A percentile compares a stretch with the other conserved stretches of the same genome.
Evolutionary conservation across 2,329 filamentous ascomycete species (phyloP).

Genomic region (Amesomyces nigricolor): DNA sequence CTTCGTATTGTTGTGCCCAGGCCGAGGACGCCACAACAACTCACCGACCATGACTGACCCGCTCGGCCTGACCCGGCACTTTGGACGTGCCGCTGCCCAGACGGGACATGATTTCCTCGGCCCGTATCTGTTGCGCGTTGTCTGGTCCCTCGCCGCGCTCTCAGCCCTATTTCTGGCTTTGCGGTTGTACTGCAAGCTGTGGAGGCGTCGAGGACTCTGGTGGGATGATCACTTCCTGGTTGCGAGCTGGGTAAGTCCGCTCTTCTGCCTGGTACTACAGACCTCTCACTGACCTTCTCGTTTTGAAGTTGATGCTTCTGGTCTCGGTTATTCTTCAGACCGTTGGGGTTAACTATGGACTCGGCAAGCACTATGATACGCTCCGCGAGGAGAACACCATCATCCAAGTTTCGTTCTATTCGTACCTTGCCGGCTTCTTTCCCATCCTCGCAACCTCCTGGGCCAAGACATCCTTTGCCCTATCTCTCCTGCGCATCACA

Average conservation of each 20-base stretch:
- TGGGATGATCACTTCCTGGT: constrained; percentile 26
- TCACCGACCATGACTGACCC: too few relatives aligned
- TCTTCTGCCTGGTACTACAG: neutral
- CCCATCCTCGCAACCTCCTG: constrained; percentile 30
- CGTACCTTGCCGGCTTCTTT: constrained; percentile 24
- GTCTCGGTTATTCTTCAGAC: constrained; percentile 14
- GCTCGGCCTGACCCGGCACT: too few relatives aligned
- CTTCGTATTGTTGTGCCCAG: too few relatives aligned
- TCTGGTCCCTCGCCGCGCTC: neutral
- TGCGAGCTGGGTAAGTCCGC: constrained; percentile 21
- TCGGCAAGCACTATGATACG: constrained; percentile 19
- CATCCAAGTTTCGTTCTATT: too few relatives aligned
- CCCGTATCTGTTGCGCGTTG: too few relatives aligned
- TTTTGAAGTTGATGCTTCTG: constrained; percentile 2
- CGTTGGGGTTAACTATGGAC: constrained; percentile 15
- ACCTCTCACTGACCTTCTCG: neutral
- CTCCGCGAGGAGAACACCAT: too few relatives aligned
- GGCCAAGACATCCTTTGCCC: constrained; percentile 37
- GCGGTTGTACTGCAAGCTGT: constrained; percentile 25
- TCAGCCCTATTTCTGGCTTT: constrained; percentile 13
- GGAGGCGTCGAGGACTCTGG: constrained; percentile 22
- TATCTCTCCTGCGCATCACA: constrained; percentile 34
- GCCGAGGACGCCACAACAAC: too few relatives aligned
- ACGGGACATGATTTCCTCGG: too few relatives aligned
- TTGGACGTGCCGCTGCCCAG: too few relatives aligned